Evolutionary conservation across 2,329 filamentous ascomycete genomes (phyloP), one percentile per base, ranked within the genome.

Genomic region (Colletotrichum agaves): DNA sequence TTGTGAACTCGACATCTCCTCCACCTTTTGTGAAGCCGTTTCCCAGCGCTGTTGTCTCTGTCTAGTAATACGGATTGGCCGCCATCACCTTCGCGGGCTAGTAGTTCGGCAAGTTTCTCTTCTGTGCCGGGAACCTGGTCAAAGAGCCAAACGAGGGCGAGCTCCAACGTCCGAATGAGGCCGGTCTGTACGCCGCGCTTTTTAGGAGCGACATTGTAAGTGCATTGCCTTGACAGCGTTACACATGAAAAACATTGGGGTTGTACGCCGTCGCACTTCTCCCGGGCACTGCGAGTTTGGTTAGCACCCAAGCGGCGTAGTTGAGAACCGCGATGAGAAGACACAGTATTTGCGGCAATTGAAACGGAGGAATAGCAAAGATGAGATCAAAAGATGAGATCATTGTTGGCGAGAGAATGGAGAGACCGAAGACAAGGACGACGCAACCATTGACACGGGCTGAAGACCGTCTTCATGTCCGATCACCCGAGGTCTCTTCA

Each of bases 131-230:
- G 83, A 39, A 88, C 84, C 61, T 86, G 85, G 67, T 88, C 84
- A 68, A 93, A 90, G 1, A 91, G 79, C 82, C 89, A 89, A 12
- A 89, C 90, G 61, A 92, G 82, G 10, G 90, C 85, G 47, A 91
- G 78, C 76, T 94, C 92, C 17, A 94, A 81, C 0, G 90, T 91
- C 37, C 91, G 86, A 61, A 94, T 90, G 74, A 94, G 93, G 15
- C 92, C 92, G n/a, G 92, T 92, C 72, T 91, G 91, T 11, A 94
- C 88, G 4, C 92, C 92, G 70, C 92, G 85, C 76, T 93, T 93
- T 78, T 93, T 93, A 7, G 90, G 88, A 61, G 88, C 89, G 61
- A 90, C 85, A 69, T 91, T 88, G 76, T 94, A 94, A 15, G 90
- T 89, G 76, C 92, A 94, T 37, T 83, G 77, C 55, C 91, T 84